These are phyloP conservation scores for Ascocoryne sarcoides DNA, from an alignment of 2,329 filamentous ascomycete species.

Conservation along the genomic window DNA sequence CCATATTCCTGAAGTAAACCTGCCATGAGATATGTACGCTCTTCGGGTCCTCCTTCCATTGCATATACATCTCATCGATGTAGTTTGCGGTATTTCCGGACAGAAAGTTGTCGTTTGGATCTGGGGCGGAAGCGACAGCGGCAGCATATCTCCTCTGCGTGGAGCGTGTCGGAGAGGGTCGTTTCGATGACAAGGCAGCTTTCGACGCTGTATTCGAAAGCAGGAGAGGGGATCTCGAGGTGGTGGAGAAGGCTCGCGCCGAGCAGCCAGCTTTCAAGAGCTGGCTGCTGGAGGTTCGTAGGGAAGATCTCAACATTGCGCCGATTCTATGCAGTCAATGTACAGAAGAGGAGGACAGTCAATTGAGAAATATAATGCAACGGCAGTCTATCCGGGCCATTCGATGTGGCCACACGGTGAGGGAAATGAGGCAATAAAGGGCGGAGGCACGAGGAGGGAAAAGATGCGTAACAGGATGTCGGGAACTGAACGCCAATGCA, in stretches of 20 bases:
- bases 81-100: slow-evolving; percentile 97
- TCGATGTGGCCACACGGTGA: not conserved
- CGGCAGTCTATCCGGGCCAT: too few relatives aligned
- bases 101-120: slow-evolving; percentile 92
- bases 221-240: slow-evolving; percentile 35
- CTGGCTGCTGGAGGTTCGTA: slow-evolving; percentile 56
- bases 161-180: slow-evolving; percentile 36
- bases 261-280: slow-evolving; percentile 48
- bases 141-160: slow-evolving; percentile 47
- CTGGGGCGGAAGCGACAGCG: slow-evolving; percentile 47
- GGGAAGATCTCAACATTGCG: slow-evolving; percentile 65
- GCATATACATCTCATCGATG: slow-evolving; percentile 98
- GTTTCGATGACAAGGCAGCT: slow-evolving; percentile 37
- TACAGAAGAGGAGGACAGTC: not conserved
- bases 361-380: not conserved
- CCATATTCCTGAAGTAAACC: slow-evolving; percentile 99
- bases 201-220: slow-evolving; percentile 29
- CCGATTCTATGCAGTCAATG: slow-evolving; percentile 17
- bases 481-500: not conserved
- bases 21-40: slow-evolving; percentile 98
- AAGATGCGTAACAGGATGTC: not conserved
- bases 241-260: slow-evolving; percentile 23
- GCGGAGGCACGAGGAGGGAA: not conserved
- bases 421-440: not conserved
- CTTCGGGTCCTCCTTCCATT: slow-evolving; percentile 88